Evolutionary conservation across 2,329 filamentous ascomycete genomes (phyloP).

Genomic region (Tolypocladium pustulatum): DNA sequence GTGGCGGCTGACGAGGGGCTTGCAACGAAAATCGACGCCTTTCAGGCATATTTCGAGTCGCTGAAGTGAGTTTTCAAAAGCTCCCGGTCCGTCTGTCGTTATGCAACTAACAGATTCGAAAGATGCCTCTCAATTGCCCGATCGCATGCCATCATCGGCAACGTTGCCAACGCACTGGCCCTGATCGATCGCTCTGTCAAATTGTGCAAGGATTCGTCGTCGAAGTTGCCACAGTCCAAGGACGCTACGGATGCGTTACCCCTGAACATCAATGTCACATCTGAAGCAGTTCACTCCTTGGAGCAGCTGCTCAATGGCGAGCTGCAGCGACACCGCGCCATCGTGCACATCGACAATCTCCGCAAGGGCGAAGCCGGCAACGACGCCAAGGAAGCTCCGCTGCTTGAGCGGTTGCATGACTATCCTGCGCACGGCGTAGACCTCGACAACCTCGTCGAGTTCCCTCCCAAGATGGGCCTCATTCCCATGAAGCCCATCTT

Average conservation of each 20-base stretch:
- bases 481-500: slow-evolving; percentile 93
- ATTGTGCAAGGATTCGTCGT: slow-evolving; percentile 45
- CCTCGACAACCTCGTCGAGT: slow-evolving; percentile 71
- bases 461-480: slow-evolving; percentile 71
- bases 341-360: slow-evolving; percentile 71
- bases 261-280: slow-evolving; percentile 58
- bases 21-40: slow-evolving; percentile 66
- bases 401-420: slow-evolving; percentile 65
- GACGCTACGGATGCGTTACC: slow-evolving; percentile 22
- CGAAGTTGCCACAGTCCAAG: slow-evolving; percentile 30
- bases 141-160: slow-evolving; percentile 66
- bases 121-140: slow-evolving; percentile 77
- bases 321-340: slow-evolving; percentile 69
- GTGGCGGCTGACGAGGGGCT: slow-evolving; percentile 76
- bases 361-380: slow-evolving; percentile 29
- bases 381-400: slow-evolving; percentile 29
- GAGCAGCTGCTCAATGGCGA: slow-evolving; percentile 55
- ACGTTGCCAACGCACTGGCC: slow-evolving; percentile 71
- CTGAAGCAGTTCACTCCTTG: slow-evolving; percentile 47
- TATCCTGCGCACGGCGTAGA: slow-evolving; percentile 65
- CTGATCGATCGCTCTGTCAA: slow-evolving; percentile 64
- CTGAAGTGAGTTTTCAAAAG: slow-evolving; percentile 54
- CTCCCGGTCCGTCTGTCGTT: background rate
- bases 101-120: slow-evolving; percentile 3
- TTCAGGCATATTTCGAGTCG: slow-evolving; percentile 74